Conservation (phyloP, 352 stramenopile genomes). For the Achlya hypogyna region DNA sequence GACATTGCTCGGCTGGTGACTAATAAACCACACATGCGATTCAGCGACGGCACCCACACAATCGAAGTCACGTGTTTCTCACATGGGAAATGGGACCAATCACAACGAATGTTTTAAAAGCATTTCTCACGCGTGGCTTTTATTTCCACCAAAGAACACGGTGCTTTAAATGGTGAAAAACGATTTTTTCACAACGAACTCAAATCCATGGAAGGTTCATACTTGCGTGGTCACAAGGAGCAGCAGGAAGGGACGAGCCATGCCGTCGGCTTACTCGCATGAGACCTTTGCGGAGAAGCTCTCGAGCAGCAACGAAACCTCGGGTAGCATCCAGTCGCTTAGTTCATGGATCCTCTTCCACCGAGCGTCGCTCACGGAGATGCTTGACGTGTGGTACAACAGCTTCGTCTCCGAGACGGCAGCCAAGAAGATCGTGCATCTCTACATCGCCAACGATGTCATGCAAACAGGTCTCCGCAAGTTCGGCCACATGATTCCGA, state of each 20-base stretch:
- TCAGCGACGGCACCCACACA: too few species aligned
- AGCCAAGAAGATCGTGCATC: conserved; percentile 67
- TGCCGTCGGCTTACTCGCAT: conserved; percentile 9
- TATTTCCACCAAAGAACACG: too few species aligned
- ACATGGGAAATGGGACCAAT: too few species aligned
- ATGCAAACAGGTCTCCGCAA: conserved; percentile 80
- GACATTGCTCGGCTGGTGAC: too few species aligned
- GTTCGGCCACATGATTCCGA: conserved; percentile 58
- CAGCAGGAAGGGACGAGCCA: too few species aligned
- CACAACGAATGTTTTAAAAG: too few species aligned
- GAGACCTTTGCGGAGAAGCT: conserved; percentile 14
- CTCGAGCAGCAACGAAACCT: neutral
- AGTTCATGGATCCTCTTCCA: conserved; percentile 69
- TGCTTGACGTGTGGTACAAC: conserved; percentile 46
- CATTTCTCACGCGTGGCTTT: too few species aligned
- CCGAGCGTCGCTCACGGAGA: conserved; percentile 43
- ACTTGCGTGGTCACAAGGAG: neutral
- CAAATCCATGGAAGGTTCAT: neutral
- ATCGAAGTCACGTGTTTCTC: too few species aligned
- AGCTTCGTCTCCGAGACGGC: conserved; percentile 37
- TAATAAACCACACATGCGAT: too few species aligned
- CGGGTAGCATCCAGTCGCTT: conserved; percentile 61
- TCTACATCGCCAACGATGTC: conserved; percentile 80
- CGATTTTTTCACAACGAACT: neutral
- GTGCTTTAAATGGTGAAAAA: too few species aligned